These are phyloP conservation scores for Solanum clarkiae DNA, from an alignment of 257 asterid species.

Conservation along the genomic window DNA sequence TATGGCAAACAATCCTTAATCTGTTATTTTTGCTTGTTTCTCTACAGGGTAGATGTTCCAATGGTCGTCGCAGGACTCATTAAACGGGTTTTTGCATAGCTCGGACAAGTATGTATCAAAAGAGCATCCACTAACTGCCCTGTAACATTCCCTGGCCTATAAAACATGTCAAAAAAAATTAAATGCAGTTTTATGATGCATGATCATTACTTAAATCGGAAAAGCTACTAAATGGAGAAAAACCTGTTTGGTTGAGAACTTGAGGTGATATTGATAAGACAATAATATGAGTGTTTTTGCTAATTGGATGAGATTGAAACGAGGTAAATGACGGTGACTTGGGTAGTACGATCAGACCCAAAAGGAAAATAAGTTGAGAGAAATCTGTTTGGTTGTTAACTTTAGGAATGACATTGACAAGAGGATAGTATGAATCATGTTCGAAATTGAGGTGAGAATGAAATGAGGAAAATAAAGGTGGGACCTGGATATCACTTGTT, in stretches of 20 bases:
- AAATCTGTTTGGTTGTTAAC: not conserved
- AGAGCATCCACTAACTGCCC: not conserved
- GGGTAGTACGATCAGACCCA: not conserved
- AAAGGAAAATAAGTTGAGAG: not conserved
- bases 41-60: conserved; percentile 67
- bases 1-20: not conserved
- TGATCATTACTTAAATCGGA: not conserved
- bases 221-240: not conserved
- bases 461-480: not conserved
- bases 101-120: conserved; percentile 44
- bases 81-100: conserved; percentile 45
- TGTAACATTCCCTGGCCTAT: not conserved
- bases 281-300: not conserved
- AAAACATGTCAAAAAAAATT: not conserved
- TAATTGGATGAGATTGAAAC: not conserved
- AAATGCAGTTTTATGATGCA: not conserved
- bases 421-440: not conserved
- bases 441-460: not conserved
- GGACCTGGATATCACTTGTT: not conserved
- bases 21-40: conserved; percentile 1
- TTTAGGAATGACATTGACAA: not conserved
- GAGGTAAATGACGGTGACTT: not conserved
- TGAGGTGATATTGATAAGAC: not conserved
- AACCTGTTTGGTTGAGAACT: not conserved
- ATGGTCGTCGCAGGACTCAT: conserved; percentile 47